Evolutionary conservation across 306 rosid species (phyloP), one percentile per base, ranked within the genome.

Genomic region (Prunus mume): DNA sequence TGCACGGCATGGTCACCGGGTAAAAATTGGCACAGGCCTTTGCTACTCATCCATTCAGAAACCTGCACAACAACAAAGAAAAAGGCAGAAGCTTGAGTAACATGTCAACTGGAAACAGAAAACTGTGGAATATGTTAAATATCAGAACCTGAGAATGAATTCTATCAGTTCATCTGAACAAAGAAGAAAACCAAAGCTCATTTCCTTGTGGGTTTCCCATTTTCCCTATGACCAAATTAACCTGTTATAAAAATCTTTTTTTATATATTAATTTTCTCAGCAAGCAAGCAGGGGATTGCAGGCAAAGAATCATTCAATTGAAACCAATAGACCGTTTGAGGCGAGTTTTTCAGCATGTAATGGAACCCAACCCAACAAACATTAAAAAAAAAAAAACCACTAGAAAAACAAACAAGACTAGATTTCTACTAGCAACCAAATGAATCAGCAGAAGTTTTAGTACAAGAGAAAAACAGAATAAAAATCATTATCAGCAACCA

Each of bases 21-120:
- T 61, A 85, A 80, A 76, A 80, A 63, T 74, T 83, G 54, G 30
- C 76, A 83, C 9, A 81, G 54, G 45, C 80, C 86, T 76, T 82
- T 85, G 85, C 89, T 67, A 67, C 76, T 85, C 90, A 86, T 79
- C 95, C 93, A 90, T 71, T 91, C 93, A 32, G 97, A 91, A 80
- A 90, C 89, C 95, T 91, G 28, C 80, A 69, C 43, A 65, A 72
- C 32, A 55, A 52, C 34, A 8, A 32, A 8, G 13, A 54, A 10
- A 20, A 43, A 68, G 22, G 61, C 41, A 72, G 25, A 45, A 71
- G 61, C 13, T 47, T 51, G 13, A 28, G 67, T 41, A 41, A 54
- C 17, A 79, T 54, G 43, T 47, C 38, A 52, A 55, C 64, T 15
- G 57, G 7, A 51, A 51, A 13, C 6, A 51, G 19, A 14, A 4